Percentiles rank a stretch among this genome's conserved stretches.
Conservation (phyloP, 2,329 filamentous ascomycete species). For the Neonectria sp. region DNA sequence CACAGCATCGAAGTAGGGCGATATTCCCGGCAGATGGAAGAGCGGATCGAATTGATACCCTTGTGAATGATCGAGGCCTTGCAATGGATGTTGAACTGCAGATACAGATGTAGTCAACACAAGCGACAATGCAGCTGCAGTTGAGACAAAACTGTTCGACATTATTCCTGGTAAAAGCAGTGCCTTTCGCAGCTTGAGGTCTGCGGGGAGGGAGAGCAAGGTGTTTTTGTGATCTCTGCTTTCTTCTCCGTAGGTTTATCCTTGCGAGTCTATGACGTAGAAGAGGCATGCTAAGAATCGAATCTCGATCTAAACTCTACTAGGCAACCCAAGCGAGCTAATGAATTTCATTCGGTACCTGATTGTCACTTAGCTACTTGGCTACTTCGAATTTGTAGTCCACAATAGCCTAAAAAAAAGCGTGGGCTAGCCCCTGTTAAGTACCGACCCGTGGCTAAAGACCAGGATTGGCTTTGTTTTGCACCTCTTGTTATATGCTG, state of each 20-base stretch:
- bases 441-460: too few relatives aligned
- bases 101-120: slow-evolving; percentile 19
- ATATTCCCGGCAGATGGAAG: slow-evolving; percentile 43
- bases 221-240: background rate
- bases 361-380: background rate
- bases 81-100: slow-evolving; percentile 35
- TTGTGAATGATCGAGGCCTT: slow-evolving; percentile 38
- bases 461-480: background rate
- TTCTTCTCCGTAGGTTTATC: background rate
- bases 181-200: background rate
- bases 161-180: slow-evolving; percentile 13
- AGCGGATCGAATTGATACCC: slow-evolving; percentile 45
- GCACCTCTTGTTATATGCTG: background rate
- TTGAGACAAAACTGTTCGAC: slow-evolving; percentile 19
- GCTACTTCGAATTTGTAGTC: background rate
- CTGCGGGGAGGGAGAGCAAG: background rate
- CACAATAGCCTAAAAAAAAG: background rate
- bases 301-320: background rate
- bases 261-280: slow-evolving; percentile 18
- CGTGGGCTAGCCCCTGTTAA: background rate
- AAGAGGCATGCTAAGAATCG: background rate
- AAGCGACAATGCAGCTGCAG: slow-evolving; percentile 16
- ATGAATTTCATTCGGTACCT: background rate
- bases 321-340: background rate
- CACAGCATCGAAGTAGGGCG: slow-evolving; percentile 45